Evolutionary conservation across 2,329 filamentous ascomycete genomes (phyloP), one percentile per base, ranked within the genome.

Genomic region (Biscogniauxia mediterranea): DNA sequence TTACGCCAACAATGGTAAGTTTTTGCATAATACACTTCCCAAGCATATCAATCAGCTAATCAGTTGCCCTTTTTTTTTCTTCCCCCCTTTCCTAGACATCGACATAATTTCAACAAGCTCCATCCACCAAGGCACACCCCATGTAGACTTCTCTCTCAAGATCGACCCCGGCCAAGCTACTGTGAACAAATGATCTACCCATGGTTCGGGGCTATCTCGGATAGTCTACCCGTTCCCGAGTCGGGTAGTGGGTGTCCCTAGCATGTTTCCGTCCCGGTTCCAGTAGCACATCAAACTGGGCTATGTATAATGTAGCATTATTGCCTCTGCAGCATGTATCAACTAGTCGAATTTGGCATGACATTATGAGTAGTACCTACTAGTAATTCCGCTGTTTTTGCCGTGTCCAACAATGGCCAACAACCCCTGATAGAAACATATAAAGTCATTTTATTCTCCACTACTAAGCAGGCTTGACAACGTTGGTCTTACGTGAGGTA

Each of bases 21-120:
- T 19, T 38, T 13, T 17, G 2, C 8, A 46, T 11, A 46, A n/a
- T 46, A n/a, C 13, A 50, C 32, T 23, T 52, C 50, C 19, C 50
- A 11, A 9, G 28, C 8, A 8, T 8, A 25, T 13, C 38, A 9
- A 53, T 4, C 4, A 7, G 11, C 13, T 57, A 17, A 52, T 53
- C 7, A 3, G 42, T 51, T 21, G 5, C 28, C 28, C 28, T 6
- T 6, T 25, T 6, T 6, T 25, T 19, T 19, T 17, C 53, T 23
- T 5, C 23, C 19, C 28, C 28, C 28, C 28, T 32, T 13, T 32
- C 11, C 1, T 77, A 83, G 93, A 98, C 77, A 88, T 99, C 68
- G 95, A 99, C 77, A 93, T 99, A 68, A 88, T 98, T 69, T 97
- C 93, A 52, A 97, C 94, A 9, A 97, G 93, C 74, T 94, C 91